Percentiles rank a stretch among this genome's conserved stretches.
Conservation (phyloP, 2,329 filamentous ascomycete genomes). For the Sclerotinia borealis region DNA sequence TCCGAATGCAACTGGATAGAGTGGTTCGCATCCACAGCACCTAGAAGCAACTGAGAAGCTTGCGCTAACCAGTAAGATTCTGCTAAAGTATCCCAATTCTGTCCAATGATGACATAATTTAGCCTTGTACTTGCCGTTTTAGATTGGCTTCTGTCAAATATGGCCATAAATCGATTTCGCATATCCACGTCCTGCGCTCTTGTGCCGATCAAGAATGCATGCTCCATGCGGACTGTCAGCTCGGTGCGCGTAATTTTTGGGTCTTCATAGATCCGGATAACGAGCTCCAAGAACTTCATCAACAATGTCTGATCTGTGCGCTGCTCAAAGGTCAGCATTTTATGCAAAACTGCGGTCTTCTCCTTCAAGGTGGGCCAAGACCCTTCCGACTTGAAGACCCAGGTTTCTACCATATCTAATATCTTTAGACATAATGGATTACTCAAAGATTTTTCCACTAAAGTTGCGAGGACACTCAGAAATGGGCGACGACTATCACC, state of each 20-base stretch:
- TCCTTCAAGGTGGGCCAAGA: conserved; percentile 97
- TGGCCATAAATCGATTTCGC: conserved; percentile 92
- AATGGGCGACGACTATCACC: conserved; percentile 89
- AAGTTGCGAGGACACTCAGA: conserved; percentile 85
- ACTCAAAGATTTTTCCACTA: conserved; percentile 92
- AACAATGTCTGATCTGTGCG: conserved; percentile 77
- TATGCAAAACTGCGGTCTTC: conserved; percentile 97
- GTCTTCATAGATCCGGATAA: conserved; percentile 97
- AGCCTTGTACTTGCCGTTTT: conserved; percentile 84
- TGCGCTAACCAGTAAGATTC: conserved; percentile 98
- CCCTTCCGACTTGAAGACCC: conserved; percentile 93
- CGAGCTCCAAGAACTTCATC: conserved; percentile 88
- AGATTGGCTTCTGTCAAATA: conserved; percentile 93
- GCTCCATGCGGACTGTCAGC: conserved; percentile 93
- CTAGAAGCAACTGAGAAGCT: conserved; percentile 86
- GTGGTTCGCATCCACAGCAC: conserved; percentile 81
- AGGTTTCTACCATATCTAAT: conserved; percentile 84
- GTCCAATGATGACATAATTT: conserved; percentile 80
- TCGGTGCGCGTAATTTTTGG: conserved; percentile 92
- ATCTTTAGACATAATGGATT: conserved; percentile 86
- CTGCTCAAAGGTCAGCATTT: conserved; percentile 95
- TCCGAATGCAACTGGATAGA: conserved; percentile 71
- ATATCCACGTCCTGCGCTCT: conserved; percentile 91
- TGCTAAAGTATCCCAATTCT: conserved; percentile 93
- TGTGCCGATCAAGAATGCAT: conserved; percentile 94